Percentiles rank a stretch among this genome's conserved stretches.
Evolutionary conservation across 2,329 filamentous ascomycete genomes (phyloP).

Genomic region (Epichloe uncinata): DNA sequence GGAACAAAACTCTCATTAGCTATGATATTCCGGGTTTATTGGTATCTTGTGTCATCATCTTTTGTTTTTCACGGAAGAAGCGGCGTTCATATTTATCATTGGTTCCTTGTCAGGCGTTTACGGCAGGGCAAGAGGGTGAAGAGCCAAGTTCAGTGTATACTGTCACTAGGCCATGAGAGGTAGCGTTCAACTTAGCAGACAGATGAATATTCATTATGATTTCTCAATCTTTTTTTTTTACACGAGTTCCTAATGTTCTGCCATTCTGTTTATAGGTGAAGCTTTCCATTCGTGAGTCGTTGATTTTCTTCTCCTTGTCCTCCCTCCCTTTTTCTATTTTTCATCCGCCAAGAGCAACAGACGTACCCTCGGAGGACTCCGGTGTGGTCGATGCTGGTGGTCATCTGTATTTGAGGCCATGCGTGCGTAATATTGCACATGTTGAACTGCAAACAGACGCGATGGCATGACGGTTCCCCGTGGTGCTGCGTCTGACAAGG

Average conservation of each 20-base stretch:
- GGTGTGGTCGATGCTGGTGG: neutral
- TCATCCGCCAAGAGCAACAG: neutral
- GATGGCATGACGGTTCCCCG: too few relatives aligned
- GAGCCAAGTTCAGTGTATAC: constrained; percentile 18
- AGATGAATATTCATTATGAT: constrained; percentile 6
- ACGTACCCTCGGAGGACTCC: neutral
- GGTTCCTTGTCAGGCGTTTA: constrained; percentile 18
- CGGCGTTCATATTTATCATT: constrained; percentile 11
- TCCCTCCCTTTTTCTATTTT: neutral
- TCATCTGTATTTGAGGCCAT: neutral
- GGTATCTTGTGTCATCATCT: neutral
- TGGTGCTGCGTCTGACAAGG: too few relatives aligned
- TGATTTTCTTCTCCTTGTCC: too few relatives aligned
- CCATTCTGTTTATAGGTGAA: too few relatives aligned
- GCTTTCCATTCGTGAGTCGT: too few relatives aligned
- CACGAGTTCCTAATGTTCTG: neutral
- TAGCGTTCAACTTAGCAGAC: constrained; percentile 9
- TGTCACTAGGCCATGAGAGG: constrained; percentile 10
- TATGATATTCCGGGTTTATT: neutral
- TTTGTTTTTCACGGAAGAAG: constrained; percentile 6
- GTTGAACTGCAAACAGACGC: too few relatives aligned
- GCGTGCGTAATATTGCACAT: too few relatives aligned
- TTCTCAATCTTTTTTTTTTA: neutral
- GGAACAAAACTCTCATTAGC: neutral
- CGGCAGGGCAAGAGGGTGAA: constrained; percentile 14